phyloP scores from a whole-genome alignment of 768 basidiomycete species.

The Phylloporus scabripes region DNA sequence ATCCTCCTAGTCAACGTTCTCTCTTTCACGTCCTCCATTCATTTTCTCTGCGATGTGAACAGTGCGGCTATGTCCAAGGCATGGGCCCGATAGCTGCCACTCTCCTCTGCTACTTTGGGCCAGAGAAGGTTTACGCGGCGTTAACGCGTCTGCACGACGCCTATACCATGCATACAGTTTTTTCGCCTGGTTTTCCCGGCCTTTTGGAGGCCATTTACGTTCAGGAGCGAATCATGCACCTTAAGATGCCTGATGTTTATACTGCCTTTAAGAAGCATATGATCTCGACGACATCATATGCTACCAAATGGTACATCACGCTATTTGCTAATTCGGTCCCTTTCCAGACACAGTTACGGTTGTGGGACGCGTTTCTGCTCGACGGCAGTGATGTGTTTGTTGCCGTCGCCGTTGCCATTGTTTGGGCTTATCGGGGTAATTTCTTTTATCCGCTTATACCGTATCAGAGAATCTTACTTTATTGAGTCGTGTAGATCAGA shows the following conservation, averaged over 20 bases:
- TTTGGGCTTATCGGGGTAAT: conserved; percentile 87
- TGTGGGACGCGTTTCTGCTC: conserved; percentile 92
- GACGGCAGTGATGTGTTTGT: conserved; percentile 90
- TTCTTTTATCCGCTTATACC: conserved; percentile 4
- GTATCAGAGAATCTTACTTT: conserved; percentile 2
- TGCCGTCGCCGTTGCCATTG: conserved; percentile 77
- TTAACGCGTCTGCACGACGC: conserved; percentile 86
- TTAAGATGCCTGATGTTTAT: conserved; percentile 87
- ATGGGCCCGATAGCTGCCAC: conserved; percentile 98
- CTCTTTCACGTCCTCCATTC: conserved; percentile 93
- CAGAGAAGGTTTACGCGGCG: conserved; percentile 80
- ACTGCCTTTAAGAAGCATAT: conserved; percentile 79
- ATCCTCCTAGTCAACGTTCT: conserved; percentile 69
- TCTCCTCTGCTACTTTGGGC: conserved; percentile 87
- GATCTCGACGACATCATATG: conserved; percentile 92
- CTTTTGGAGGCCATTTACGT: conserved; percentile 94
- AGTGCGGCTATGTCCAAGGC: conserved; percentile 96
- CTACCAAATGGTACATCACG: conserved; percentile 99
- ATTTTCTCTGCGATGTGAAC: conserved; percentile 78
- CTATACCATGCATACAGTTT: conserved; percentile 83
- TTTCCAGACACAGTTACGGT: conserved; percentile 86
- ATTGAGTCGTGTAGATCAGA: conserved; percentile 53
- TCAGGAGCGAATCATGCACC: conserved; percentile 84
- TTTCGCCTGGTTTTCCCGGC: conserved; percentile 93
- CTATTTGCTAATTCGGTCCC: conserved; percentile 94